Conservation (phyloP, 2,329 filamentous ascomycete genomes). For the Aspergillus sp. region DNA sequence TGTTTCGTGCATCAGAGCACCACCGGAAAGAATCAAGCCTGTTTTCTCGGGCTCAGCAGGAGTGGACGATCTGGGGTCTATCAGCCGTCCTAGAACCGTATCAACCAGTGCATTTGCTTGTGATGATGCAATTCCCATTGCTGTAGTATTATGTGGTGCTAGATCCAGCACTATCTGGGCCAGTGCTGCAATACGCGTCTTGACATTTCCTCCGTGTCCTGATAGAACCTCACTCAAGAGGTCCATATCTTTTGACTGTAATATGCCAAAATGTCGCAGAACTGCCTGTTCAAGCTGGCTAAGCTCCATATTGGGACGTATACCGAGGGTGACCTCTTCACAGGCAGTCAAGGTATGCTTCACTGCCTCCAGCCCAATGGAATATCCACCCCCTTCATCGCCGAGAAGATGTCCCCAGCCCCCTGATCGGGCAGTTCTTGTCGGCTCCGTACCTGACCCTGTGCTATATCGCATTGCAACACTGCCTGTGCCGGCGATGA, state of each 20-base stretch:
- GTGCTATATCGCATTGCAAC: conserved; percentile 42
- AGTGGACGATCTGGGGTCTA: conserved; percentile 11
- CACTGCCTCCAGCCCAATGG: conserved; percentile 40
- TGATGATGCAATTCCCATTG: conserved; percentile 14
- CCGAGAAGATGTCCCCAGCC: conserved; percentile 49
- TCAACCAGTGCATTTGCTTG: conserved; percentile 14
- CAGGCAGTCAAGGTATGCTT: conserved; percentile 29
- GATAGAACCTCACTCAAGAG: conserved; percentile 20
- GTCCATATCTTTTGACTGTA: conserved; percentile 7
- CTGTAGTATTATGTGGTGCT: neutral
- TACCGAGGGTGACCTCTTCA: conserved; percentile 26
- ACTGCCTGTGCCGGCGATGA: conserved; percentile 48
- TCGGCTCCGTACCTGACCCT: neutral
- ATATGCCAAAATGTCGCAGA: conserved; percentile 11
- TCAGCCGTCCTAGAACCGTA: conserved; percentile 16
- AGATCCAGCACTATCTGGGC: conserved; percentile 16
- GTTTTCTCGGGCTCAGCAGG: conserved; percentile 10
- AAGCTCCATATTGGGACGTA: conserved; percentile 1
- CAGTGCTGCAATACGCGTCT: conserved; percentile 20
- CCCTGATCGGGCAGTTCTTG: conserved; percentile 36
- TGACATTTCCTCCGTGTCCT: conserved; percentile 7
- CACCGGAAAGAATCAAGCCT: conserved; percentile 22
- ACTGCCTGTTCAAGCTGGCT: conserved; percentile 14
- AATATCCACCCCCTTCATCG: conserved; percentile 46
- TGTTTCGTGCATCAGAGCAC: conserved; percentile 19